Evolutionary conservation across 768 basidiomycete species (phyloP).

Genomic region (Kwoniella botswanensis): DNA sequence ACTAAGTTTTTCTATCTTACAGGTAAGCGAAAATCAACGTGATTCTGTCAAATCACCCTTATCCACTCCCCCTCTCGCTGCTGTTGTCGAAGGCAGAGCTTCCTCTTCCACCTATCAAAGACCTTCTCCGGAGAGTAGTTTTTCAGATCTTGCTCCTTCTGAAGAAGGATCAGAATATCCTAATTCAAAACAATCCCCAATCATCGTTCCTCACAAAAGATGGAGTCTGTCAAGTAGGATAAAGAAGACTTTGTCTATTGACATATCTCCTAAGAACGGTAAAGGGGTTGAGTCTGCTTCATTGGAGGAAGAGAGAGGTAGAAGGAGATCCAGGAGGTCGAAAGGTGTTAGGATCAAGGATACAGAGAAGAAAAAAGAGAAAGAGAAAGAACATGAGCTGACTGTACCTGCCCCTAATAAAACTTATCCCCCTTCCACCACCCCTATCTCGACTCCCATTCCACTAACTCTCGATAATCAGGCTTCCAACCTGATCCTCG

Average conservation of each 20-base stretch:
- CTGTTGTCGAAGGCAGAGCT: conserved; percentile 19
- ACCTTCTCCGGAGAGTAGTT: conserved; percentile 16
- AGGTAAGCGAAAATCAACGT: conserved; percentile 39
- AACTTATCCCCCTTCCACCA: conserved; percentile 11
- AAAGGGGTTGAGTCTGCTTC: conserved; percentile 17
- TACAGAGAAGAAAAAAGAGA: conserved; percentile 8
- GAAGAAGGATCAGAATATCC: conserved; percentile 3
- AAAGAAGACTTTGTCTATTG: conserved; percentile 5
- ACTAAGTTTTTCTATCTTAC: neutral
- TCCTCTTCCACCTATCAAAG: conserved; percentile 13
- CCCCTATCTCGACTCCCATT: conserved; percentile 1
- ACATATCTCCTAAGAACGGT: conserved; percentile 9
- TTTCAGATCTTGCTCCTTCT: conserved; percentile 14
- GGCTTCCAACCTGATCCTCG: conserved; percentile 62
- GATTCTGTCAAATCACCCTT: neutral
- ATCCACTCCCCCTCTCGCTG: conserved; percentile 12
- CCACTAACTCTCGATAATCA: conserved; percentile 60
- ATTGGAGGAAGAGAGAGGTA: conserved; percentile 10
- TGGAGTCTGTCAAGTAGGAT: conserved; percentile 10
- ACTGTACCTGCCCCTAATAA: conserved; percentile 16
- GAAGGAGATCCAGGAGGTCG: conserved; percentile 8
- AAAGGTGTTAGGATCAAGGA: conserved; percentile 10
- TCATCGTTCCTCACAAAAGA: neutral
- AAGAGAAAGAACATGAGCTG: conserved; percentile 9
- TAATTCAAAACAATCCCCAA: conserved; percentile 8